Evolutionary conservation across 1,284 basidiomycete genomes (phyloP), one percentile per base, ranked within the genome.

Genomic region (Porodaedalea pini): DNA sequence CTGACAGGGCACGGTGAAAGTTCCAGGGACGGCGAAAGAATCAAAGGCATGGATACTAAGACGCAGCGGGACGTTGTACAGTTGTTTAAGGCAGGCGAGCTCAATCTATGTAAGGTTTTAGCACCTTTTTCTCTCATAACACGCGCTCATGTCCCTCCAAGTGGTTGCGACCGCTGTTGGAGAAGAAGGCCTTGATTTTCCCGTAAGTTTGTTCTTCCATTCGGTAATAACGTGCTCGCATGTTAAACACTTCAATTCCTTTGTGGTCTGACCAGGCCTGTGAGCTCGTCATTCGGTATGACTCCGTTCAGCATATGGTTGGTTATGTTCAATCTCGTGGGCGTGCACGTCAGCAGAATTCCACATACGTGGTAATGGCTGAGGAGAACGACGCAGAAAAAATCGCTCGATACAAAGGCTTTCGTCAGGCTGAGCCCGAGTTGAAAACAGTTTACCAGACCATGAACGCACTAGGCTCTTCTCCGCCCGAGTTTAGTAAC

Each of bases 111-210:
- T 89, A 67, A 63, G 85, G 77, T 32, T 13, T n/a, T n/a, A 61
- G 55, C 44, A n/a, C n/a, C n/a, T n/a, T n/a, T 44, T 37, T 32
- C 40, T 8, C 29, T 27, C 10, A 0, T 10, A 43, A 21, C 13
- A 10, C 10, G 13, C 11, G 31, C 23, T 56, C 19, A 49, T 39
- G 27, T 8, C n/a, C 15, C 19, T 31, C n/a, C 13, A 36, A 90
- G 88, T 94, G 27, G 76, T 94, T 59, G 88, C 90, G 2, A 94
- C 91, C 0, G 85, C 85, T 6, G 90, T 94, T 4, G 92, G 90
- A 0, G 92, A 94, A 71, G 91, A 94, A 73, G 92, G 91, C 0
- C 77, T 94, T 25, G 90, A 94, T 69, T 92, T 94, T 70, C 88
- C 85, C 11, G 86, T 87, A 66, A 53, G 78, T 63, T 19, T 58